Base-by-base conservation (phyloP, 345 rosid species). In the Acer saccharum region DNA sequence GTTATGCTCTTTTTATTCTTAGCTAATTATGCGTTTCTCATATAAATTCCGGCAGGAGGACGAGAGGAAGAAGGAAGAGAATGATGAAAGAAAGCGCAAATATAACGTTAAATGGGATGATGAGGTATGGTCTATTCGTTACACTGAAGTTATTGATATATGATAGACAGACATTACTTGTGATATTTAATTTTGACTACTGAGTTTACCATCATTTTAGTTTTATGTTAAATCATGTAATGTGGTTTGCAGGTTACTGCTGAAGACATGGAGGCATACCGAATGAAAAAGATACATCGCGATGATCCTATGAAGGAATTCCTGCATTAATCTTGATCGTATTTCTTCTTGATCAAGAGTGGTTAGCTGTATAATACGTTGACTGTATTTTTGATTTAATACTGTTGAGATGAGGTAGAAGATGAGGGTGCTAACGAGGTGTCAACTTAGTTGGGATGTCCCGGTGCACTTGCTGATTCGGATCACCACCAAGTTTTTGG, bases 271-370 rank as follows among this genome's bases (percentile, higher is more conserved):
- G 92, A 91, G 74, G 92, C 91, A 16, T 89, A 87, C 76, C 63
- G 89, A 43, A 83, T 87, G 89, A 89, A 84, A 71, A 90, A 62
- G 81, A 17, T 81, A 5, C 92, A 81, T 65, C 81, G 73, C 1
- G 92, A 87, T 50, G 91, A 87, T 60, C 92, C 91, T 8, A 86
- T 90, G 90, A 90, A 85, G 80, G 84, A 83, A 77, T 82, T 89
- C 68, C 66, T 86, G 48, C 77, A 83, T 72, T 83, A 69, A 27
- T 46, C 21, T 74, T 74, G 58, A 74, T 57, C 62, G n/a, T 74
- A 10, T 63, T 74, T 68, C 18, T 27, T 27, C 25, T 60, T 6
- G 11, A 44, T 21, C 66, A 21, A 55, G 6, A n/a, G 12, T 12
- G 41, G 67, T 10, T 39, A 16, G 21, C 54, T 58, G 50, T 65